phyloP scores from a whole-genome alignment of 441 rosid species.

The Cnidoscolus chayamansa region DNA sequence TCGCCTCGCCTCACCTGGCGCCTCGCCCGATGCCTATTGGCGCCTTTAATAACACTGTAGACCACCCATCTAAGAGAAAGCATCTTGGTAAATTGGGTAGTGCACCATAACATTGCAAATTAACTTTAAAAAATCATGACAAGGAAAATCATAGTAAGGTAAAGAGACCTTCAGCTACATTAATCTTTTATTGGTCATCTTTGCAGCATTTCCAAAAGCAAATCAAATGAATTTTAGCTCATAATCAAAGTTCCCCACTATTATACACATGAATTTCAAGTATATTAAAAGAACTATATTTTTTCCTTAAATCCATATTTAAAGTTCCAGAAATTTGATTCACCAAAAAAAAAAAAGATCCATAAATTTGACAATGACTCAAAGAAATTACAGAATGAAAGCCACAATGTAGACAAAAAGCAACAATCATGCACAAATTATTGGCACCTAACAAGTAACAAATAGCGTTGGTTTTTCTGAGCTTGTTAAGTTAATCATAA shows the following conservation, averaged over 20 bases:
- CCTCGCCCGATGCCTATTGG: no score
- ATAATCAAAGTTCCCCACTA: neutral
- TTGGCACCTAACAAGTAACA: neutral
- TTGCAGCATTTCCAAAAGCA: neutral
- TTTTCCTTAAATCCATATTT: neutral
- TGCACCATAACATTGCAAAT: neutral
- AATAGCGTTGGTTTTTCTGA: neutral
- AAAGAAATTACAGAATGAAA: neutral
- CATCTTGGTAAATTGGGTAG: neutral
- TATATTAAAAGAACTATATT: neutral
- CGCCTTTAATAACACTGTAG: no score
- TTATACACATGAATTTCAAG: neutral
- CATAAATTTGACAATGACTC: neutral
- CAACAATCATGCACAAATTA: neutral
- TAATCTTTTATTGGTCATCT: neutral
- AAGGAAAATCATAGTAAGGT: neutral
- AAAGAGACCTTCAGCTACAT: neutral
- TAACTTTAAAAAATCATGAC: neutral
- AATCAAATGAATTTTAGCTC: neutral
- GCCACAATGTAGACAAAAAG: neutral
- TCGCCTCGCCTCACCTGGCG: no score
- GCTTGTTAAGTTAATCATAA: constrained; percentile 1
- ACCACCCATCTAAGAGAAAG: neutral
- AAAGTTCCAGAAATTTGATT: neutral
- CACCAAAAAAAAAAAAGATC: neutral